Percentiles rank a stretch among this genome's conserved stretches.
Evolutionary conservation across 164 flowering plant species (phyloP).

Genomic region (Stephania japonica): DNA sequence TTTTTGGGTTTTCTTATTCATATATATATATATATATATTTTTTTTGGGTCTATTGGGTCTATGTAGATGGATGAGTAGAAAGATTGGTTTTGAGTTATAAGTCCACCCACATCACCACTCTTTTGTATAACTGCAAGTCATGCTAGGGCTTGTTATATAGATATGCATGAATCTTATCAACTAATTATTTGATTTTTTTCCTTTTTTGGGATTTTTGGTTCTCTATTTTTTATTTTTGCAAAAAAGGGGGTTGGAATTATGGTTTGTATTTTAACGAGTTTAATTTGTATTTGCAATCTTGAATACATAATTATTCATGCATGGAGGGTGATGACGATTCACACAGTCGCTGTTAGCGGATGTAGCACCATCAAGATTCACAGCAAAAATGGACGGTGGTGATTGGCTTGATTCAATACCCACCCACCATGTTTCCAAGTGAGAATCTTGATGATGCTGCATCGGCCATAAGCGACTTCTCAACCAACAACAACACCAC

Average conservation of each 20-base stretch:
- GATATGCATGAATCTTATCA: neutral
- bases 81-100: neutral
- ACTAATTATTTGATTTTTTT: neutral
- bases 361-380: conserved; percentile 48
- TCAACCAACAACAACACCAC: too few species aligned
- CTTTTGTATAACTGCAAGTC: neutral
- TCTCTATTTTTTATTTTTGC: neutral
- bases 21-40: too few species aligned
- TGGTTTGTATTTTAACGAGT: neutral
- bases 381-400: conserved; percentile 21
- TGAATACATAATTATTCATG: neutral
- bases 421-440: neutral
- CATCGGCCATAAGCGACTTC: conserved; percentile 50
- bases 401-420: neutral
- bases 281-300: neutral
- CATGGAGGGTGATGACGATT: conserved; percentile 8
- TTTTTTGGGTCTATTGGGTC: neutral
- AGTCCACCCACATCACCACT: neutral
- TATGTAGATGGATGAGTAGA: neutral
- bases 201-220: neutral
- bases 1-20: neutral
- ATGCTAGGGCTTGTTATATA: neutral
- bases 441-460: conserved; percentile 89
- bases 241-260: neutral
- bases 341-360: conserved; percentile 37